Base-by-base conservation (phyloP, 176 grass and related monocot species). In the Elaeis guineensis region DNA sequence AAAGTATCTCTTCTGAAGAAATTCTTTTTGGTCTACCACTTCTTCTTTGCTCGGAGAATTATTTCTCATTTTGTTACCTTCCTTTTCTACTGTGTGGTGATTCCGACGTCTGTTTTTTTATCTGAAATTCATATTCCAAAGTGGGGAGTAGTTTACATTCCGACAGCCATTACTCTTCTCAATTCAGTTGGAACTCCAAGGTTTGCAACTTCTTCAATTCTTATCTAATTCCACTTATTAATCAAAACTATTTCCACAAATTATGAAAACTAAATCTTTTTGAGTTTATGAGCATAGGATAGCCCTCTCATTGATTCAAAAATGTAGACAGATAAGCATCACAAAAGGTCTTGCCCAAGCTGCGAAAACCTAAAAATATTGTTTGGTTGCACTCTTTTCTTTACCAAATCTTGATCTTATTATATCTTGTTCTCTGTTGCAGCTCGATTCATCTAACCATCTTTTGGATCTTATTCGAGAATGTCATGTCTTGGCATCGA, bases 381-480 rank as follows among this genome's bases (percentile, higher is more conserved):
- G 35, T 44, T 44, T 44, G 8, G 35, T 12, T 12, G 35, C 35
- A 44, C 11, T 44, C 35, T 44, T 11, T 44, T 44, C 35, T 44
- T 3, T 44, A 8, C 8, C 11, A 12, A 44, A 44, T 44, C 19
- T 18, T 25, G 4, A 3, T 6, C 50, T 2, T 15, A 48, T 8
- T 66, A 44, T 17, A 63, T 14, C 16, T 68, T 63, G 26, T 14
- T 32, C 18, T 62, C 29, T 16, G n/a, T 49, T 51, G 67, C 79
- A 89, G 90, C 19, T 95, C 90, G 26, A 71, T 89, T 48, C 90
- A 95, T 59, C 78, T 95, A 73, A 81, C 84, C 54, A 80, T 89
- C 65, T 95, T 95, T 74, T 95, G 85, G 85, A 89, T 95, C 60
- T 75, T 77, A 59, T 95, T 95, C 17, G 90, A 95, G 70, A 95